Percentiles rank a stretch among this genome's conserved stretches.
Conservation (phyloP, 148 eudicot genomes). For the Rhododendron mucronatum region DNA sequence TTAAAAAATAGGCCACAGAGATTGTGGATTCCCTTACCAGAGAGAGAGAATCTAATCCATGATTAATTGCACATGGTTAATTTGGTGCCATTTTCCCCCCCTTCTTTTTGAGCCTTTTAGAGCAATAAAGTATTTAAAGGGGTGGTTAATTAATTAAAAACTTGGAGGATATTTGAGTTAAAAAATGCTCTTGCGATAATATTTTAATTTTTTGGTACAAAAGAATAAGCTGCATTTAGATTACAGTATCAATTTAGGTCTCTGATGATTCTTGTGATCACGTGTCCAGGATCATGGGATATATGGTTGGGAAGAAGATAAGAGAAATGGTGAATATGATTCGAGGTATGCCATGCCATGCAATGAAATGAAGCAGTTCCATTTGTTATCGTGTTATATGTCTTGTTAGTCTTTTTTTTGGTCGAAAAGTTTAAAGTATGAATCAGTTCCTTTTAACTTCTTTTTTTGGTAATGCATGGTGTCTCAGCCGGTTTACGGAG, state of each 20-base stretch:
- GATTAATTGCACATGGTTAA: not conserved
- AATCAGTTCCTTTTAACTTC: not conserved
- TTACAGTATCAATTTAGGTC: not conserved
- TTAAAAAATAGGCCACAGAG: too few species aligned
- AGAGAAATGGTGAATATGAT: not conserved
- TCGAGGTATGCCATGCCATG: not conserved
- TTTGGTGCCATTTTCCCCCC: not conserved
- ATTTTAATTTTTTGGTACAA: not conserved
- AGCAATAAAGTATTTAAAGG: not conserved
- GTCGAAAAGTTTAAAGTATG: not conserved
- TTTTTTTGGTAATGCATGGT: too few species aligned
- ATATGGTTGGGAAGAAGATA: not conserved
- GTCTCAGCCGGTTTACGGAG: too few species aligned
- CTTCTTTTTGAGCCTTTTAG: not conserved
- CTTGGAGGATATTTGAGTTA: not conserved
- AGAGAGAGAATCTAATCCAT: too few species aligned
- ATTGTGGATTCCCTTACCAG: too few species aligned
- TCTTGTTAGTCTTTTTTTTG: not conserved
- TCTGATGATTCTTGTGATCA: slow-evolving; percentile 5
- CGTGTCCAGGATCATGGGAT: not conserved
- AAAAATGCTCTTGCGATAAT: not conserved
- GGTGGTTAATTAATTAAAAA: not conserved
- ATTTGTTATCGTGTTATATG: not conserved
- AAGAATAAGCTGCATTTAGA: not conserved
- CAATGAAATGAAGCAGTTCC: not conserved